These are phyloP conservation scores for Conticribra guillardii DNA, from an alignment of 108 stramenopile genomes.

Conservation along the genomic window DNA sequence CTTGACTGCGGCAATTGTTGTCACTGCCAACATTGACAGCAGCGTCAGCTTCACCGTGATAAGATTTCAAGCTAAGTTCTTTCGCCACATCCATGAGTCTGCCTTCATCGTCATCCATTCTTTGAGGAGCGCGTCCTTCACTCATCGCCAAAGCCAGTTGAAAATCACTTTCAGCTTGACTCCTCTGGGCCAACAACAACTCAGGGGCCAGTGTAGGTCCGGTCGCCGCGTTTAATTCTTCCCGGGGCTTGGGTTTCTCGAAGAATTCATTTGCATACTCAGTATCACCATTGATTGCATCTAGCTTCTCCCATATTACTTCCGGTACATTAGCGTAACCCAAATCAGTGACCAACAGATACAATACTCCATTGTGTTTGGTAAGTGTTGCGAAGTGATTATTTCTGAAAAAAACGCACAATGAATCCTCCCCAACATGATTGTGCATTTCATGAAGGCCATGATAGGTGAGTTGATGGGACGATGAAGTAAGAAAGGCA, in stretches of 20 bases:
- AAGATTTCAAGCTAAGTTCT: slow-evolving; percentile 59
- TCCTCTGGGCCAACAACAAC: slow-evolving; percentile 56
- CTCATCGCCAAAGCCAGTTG: slow-evolving; percentile 73
- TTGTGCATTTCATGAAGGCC: slow-evolving; percentile 83
- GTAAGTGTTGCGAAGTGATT: slow-evolving; percentile 95
- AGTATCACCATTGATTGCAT: slow-evolving; percentile 89
- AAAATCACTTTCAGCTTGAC: slow-evolving; percentile 70
- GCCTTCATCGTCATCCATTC: slow-evolving; percentile 52
- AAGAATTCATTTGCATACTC: slow-evolving; percentile 71
- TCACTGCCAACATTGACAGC: slow-evolving; percentile 3
- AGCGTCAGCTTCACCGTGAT: slow-evolving; percentile 24
- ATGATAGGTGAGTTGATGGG: slow-evolving; percentile 89
- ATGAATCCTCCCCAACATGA: slow-evolving; percentile 67
- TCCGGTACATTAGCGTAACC: slow-evolving; percentile 85
- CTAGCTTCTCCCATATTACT: slow-evolving; percentile 92
- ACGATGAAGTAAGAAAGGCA: slow-evolving; percentile 70
- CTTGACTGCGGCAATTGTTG: slow-evolving; percentile 25
- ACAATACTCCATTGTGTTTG: slow-evolving; percentile 78
- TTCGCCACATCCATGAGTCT: slow-evolving; percentile 67
- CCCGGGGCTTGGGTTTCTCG: slow-evolving; percentile 28
- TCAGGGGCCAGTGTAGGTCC: slow-evolving; percentile 56
- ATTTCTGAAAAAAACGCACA: slow-evolving; percentile 96
- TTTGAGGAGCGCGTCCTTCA: slow-evolving; percentile 7
- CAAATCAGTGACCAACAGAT: slow-evolving; percentile 92
- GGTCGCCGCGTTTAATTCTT: slow-evolving; percentile 22